Evolutionary conservation across 2,329 filamentous ascomycete species (phyloP), one percentile per base, ranked within the genome.

Genomic region (Colletotrichum lupini): DNA sequence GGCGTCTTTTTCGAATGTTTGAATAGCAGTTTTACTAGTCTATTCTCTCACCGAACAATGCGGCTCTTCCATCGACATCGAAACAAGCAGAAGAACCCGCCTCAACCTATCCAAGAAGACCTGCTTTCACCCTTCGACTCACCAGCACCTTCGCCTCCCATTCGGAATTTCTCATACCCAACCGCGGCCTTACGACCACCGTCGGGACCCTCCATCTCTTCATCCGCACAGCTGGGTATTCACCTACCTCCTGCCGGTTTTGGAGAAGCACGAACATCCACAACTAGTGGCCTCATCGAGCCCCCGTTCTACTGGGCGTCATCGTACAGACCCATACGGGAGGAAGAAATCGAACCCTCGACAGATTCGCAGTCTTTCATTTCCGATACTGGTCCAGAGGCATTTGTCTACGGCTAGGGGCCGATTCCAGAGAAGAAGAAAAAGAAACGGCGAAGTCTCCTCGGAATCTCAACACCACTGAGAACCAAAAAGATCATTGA

Each of bases 141-240:
- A 19, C 14, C 24, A 28, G 11, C 65, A 32, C 46, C 55, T n/a
- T 14, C 60, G 9, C 42, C 37, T 12, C 37, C 35, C 9, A 56
- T 76, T 56, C 74, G 75, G 24, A 79, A 79, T 65, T 77, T 77
- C 52, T 78, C 76, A 24, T 79, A 78, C 66, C 77, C 76, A 4
- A 74, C 73, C 16, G 19, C 63, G 2, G 57, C 55, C n/a, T 42
- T 68, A 24, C 69, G 55, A 42, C 22, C 68, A 53, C 14, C 62
- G n/a, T 49, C 62, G 32, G 14, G 12, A 12, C 26, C 12, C 28
- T 30, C 8, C 4, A n/a, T 37, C 26, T 26, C 8, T 14, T 28
- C 46, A 16, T 22, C 19, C 1, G 12, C 24, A 26, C 49, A 35
- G 37, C 6, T 26, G 4, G 55, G 8, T 52, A 49, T 24, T 9